phyloP scores from a whole-genome alignment of 1,284 basidiomycete genomes.

The Apiotrichum laibachii region DNA sequence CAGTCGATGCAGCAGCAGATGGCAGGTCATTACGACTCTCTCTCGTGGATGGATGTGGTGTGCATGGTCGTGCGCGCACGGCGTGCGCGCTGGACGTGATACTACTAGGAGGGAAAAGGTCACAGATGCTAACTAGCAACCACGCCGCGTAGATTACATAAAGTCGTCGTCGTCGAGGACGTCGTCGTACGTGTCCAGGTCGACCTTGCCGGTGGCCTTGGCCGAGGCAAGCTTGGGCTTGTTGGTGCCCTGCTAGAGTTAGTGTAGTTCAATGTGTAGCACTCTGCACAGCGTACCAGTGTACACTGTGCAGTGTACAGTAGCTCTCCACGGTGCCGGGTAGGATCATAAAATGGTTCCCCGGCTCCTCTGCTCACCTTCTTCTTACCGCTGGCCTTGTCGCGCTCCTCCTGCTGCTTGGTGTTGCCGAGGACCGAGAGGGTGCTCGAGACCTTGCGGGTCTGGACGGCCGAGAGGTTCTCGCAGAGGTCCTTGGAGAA shows the following conservation, averaged over 20 bases:
- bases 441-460: constrained; percentile 75
- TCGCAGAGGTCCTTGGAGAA: constrained; percentile 69
- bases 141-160: constrained; percentile 32
- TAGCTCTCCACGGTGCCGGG: too few species aligned
- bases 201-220: constrained; percentile 63
- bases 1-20: too few species aligned
- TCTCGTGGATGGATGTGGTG: too few species aligned
- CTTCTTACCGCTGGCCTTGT: constrained; percentile 83
- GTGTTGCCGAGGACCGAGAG: constrained; percentile 85
- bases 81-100: not conserved
- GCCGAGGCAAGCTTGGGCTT: constrained; percentile 66
- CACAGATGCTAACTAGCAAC: not conserved
- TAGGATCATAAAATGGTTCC: too few species aligned
- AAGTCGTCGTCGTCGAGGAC: constrained; percentile 64
- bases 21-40: too few species aligned
- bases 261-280: not conserved
- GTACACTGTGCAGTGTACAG: too few species aligned
- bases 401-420: constrained; percentile 84
- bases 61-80: too few species aligned
- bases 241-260: constrained; percentile 52
- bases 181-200: constrained; percentile 78
- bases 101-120: not conserved
- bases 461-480: constrained; percentile 79
- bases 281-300: not conserved
- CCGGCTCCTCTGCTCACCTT: constrained; percentile 65